Evolutionary conservation across 2,329 filamentous ascomycete species (phyloP), one percentile per base, ranked within the genome.

Genomic region (Cladobotryum protrusum): DNA sequence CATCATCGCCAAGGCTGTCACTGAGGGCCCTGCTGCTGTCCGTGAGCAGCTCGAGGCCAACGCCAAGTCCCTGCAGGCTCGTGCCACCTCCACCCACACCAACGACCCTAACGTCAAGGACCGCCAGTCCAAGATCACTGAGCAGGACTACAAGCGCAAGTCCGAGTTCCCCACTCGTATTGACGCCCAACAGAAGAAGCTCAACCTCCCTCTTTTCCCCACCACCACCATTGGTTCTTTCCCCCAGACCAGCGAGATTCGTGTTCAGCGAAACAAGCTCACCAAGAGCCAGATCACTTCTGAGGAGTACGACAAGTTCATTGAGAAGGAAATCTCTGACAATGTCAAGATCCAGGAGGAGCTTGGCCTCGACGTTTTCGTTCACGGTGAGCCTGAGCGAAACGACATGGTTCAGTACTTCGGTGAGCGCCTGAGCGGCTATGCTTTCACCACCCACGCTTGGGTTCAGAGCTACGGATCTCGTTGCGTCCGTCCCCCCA

Each of bases 381-480:
- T 99, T 59, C 93, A 99, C 79, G 93, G 93, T 70, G 93, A 99
- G 82, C 93, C 93, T 54, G 93, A 99, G 84, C 90, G 93, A 73
- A 99, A 99, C 78, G 93, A 99, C 85, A 99, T 99, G 93, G 93
- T 99, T 48, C 93, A 99, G 77, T 99, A 96, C 85, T 99, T 99
- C 64, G 93, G 93, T 74, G 93, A 99, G 83, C 87, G 89, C 67
- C 82, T 99, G 57, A 83, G 95, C 65, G 93, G 93, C 67, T 99
- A 97, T 72, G 87, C 90, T 70, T 99, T 99, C 83, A 99, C 93
- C 71, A 97, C 92, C 71, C 88, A 96, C 77, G 93, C 89, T 62
- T 99, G 93, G 93, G 93, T 99, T 51, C 90, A 99, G 82, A 89
- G 83, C 64, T 99, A 99, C 74, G 93, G 93, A 66, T 99, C 93